These are phyloP conservation scores for Inonotus obliquus DNA, from an alignment of 1,284 basidiomycete species.

Conservation along the genomic window DNA sequence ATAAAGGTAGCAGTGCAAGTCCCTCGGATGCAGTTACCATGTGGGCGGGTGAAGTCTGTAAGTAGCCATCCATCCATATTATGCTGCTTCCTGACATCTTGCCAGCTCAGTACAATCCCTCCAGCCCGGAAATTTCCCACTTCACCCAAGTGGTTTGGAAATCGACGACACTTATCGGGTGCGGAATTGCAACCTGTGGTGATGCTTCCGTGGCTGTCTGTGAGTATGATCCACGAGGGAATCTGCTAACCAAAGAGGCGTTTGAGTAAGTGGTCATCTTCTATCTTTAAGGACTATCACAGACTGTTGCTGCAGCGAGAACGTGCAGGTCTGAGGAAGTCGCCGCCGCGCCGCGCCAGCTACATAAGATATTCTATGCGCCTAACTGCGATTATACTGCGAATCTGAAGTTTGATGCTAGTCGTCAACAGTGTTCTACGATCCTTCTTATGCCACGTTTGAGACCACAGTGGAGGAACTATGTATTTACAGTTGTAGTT, in stretches of 20 bases:
- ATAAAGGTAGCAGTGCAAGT: constrained; percentile 47
- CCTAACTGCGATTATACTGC: not conserved
- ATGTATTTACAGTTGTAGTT: no score
- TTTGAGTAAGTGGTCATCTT: constrained; percentile 45
- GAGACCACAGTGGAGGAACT: no score
- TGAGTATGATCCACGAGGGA: constrained; percentile 61
- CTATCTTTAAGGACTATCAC: not conserved
- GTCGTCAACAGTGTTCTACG: not conserved
- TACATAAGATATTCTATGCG: not conserved
- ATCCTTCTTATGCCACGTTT: not conserved
- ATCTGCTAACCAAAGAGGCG: constrained; percentile 58
- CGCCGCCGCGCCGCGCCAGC: not conserved
- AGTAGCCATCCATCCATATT: constrained; percentile 10
- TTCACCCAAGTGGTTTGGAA: constrained; percentile 31
- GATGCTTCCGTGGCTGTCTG: constrained; percentile 60
- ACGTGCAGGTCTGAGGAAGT: constrained; percentile 14
- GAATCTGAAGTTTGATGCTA: not conserved
- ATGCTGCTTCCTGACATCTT: constrained; percentile 3
- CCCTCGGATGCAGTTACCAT: constrained; percentile 31
- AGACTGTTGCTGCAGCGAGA: constrained; percentile 6
- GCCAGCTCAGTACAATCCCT: constrained; percentile 21
- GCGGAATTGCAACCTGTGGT: constrained; percentile 24
- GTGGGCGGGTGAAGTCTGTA: constrained; percentile 26
- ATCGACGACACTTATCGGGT: constrained; percentile 24
- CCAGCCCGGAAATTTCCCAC: constrained; percentile 24